Evolutionary conservation across 495 filamentous ascomycete genomes (phyloP).

Genomic region (Annulohypoxylon moriforme): DNA sequence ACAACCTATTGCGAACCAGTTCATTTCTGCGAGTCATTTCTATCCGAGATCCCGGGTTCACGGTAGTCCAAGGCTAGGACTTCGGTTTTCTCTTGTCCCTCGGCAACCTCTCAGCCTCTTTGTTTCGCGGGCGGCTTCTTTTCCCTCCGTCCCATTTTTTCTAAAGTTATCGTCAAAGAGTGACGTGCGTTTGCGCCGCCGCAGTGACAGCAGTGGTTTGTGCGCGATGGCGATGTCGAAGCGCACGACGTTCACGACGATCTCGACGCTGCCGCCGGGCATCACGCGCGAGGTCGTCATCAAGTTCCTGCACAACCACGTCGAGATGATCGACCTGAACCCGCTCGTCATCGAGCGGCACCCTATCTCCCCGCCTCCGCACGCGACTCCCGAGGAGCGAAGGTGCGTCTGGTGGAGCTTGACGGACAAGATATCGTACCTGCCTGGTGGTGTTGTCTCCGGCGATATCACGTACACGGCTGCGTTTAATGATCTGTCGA

Average conservation of each 20-base stretch:
- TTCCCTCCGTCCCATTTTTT: not conserved
- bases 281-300: conserved; percentile 74
- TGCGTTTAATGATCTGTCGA: conserved; percentile 75
- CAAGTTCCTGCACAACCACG: conserved; percentile 75
- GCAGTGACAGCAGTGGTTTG: not conserved
- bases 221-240: conserved; percentile 59
- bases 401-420: conserved; percentile 77
- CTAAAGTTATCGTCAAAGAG: not conserved
- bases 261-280: conserved; percentile 75
- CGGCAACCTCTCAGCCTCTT: conserved; percentile 11
- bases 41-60: not conserved
- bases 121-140: not conserved
- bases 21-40: conserved; percentile 23
- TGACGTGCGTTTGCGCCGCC: not conserved
- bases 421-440: conserved; percentile 76
- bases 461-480: conserved; percentile 78
- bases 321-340: conserved; percentile 84
- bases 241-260: conserved; percentile 70
- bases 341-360: conserved; percentile 78
- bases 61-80: conserved; percentile 6
- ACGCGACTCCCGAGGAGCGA: conserved; percentile 72
- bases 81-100: not conserved
- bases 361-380: conserved; percentile 68
- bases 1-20: conserved; percentile 9
- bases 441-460: conserved; percentile 72